These are phyloP conservation scores for Boletales sp. DNA, from an alignment of 768 basidiomycete species.

Conservation along the genomic window DNA sequence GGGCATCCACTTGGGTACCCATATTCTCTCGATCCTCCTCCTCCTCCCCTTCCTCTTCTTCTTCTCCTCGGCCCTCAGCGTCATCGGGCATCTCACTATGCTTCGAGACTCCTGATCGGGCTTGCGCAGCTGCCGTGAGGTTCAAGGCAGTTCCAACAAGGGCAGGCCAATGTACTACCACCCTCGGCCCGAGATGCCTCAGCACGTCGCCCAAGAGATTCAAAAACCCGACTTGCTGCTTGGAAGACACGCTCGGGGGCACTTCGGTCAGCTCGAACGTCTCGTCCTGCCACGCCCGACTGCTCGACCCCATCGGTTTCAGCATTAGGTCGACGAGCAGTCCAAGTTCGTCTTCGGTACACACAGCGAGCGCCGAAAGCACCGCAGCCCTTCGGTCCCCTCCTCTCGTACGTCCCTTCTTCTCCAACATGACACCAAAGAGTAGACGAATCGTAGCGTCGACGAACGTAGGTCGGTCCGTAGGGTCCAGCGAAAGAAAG, in stretches of 20 bases:
- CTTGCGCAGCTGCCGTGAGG: slow-evolving; percentile 64
- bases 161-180: slow-evolving; percentile 68
- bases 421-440: slow-evolving; percentile 86
- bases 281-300: slow-evolving; percentile 19
- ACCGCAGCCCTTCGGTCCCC: slow-evolving; percentile 71
- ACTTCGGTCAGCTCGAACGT: slow-evolving; percentile 31
- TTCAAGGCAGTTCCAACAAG: slow-evolving; percentile 68
- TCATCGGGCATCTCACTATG: slow-evolving; percentile 20
- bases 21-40: slow-evolving; percentile 33
- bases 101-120: slow-evolving; percentile 37
- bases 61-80: slow-evolving; percentile 26
- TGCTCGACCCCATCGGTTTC: slow-evolving; percentile 51
- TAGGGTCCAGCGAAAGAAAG: slow-evolving; percentile 51
- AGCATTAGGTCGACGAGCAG: slow-evolving; percentile 88
- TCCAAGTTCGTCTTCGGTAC: slow-evolving; percentile 67
- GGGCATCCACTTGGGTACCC: slow-evolving; percentile 34
- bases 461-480: slow-evolving; percentile 63
- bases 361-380: slow-evolving; percentile 64
- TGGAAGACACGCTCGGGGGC: slow-evolving; percentile 39
- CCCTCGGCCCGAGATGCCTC: slow-evolving; percentile 72
- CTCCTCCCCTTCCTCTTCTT: slow-evolving; percentile 12
- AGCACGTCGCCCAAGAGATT: slow-evolving; percentile 81
- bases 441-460: slow-evolving; percentile 70
- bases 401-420: slow-evolving; percentile 62
- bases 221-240: slow-evolving; percentile 82